Evolutionary conservation across 192 early-diverging fungal genomes (phyloP).

Genomic region (Coemansia sp.): DNA sequence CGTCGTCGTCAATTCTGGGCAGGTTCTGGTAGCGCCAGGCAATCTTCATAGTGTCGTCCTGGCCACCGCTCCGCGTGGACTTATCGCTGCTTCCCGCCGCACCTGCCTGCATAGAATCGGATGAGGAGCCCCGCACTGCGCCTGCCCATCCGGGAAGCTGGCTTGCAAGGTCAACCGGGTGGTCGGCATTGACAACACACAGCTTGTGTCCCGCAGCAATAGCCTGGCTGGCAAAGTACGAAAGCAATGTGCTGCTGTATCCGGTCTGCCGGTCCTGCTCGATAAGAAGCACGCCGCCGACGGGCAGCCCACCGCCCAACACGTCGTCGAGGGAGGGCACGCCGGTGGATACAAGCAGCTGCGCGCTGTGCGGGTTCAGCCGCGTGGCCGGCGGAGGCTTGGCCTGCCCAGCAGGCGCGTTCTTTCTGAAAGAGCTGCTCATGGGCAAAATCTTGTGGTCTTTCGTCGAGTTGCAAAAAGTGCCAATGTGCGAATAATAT

Average conservation of each 20-base stretch:
- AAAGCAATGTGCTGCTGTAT: constrained; percentile 73
- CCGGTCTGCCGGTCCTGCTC: constrained; percentile 75
- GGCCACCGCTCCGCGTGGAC: background rate
- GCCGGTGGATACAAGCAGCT: constrained; percentile 76
- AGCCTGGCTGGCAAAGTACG: constrained; percentile 86
- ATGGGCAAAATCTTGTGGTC: too few relatives aligned
- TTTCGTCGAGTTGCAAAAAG: too few relatives aligned
- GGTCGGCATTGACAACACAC: constrained; percentile 67
- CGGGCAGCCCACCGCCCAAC: constrained; percentile 81
- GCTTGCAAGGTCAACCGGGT: constrained; percentile 54
- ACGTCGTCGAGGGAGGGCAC: constrained; percentile 83
- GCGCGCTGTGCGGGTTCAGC: constrained; percentile 72
- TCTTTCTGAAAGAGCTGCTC: constrained; percentile 53
- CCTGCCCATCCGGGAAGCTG: constrained; percentile 50
- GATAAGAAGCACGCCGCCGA: constrained; percentile 74
- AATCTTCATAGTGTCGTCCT: constrained; percentile 67
- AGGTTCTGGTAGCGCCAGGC: constrained; percentile 93
- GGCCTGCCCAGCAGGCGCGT: constrained; percentile 54
- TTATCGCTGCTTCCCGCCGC: constrained; percentile 14
- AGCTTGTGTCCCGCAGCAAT: constrained; percentile 70
- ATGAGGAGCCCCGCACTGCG: background rate
- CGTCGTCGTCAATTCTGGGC: constrained; percentile 42
- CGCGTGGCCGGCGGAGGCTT: constrained; percentile 68
- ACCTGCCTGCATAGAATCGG: background rate
- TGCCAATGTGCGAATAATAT: too few relatives aligned